Conservation (phyloP, 176 grass and related monocot species). For the Metroxylon sagu region DNA sequence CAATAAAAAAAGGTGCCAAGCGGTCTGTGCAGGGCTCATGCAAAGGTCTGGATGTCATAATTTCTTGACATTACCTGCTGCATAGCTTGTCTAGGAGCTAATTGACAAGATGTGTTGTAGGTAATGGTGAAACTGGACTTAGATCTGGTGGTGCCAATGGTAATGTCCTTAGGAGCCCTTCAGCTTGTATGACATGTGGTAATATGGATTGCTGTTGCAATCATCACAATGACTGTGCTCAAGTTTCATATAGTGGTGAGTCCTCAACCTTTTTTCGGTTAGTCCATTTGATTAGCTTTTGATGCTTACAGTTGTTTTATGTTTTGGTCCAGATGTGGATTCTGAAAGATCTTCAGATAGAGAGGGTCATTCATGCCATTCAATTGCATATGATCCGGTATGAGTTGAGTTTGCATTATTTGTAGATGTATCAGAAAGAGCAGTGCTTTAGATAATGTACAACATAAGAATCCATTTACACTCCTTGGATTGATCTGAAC, state of each 20-base stretch:
- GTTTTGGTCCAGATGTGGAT: slow-evolving; percentile 23
- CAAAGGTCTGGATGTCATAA: slow-evolving; percentile 48
- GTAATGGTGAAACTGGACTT: background rate
- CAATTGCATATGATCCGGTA: slow-evolving; percentile 29
- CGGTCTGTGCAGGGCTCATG: slow-evolving; percentile 14
- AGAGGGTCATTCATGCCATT: slow-evolving; percentile 11
- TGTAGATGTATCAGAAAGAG: background rate
- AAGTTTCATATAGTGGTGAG: slow-evolving; percentile 4
- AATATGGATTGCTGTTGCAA: background rate
- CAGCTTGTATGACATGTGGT: background rate
- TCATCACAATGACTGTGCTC: background rate
- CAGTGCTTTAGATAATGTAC: background rate
- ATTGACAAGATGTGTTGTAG: slow-evolving; percentile 14
- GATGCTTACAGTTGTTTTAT: slow-evolving; percentile 3
- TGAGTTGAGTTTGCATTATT: slow-evolving; percentile 1
- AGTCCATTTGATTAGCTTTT: background rate
- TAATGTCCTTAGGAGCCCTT: slow-evolving; percentile 4
- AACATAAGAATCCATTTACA: background rate
- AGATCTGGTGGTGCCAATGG: background rate
- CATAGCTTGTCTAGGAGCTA: slow-evolving; percentile 11
- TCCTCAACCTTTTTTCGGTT: background rate
- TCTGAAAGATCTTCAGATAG: slow-evolving; percentile 24
- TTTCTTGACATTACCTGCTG: slow-evolving; percentile 4
- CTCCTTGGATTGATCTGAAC: background rate
- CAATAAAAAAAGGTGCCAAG: slow-evolving; percentile 33